Conservation (phyloP, 305 asterid species). For the Solanum aculeatissimum region DNA sequence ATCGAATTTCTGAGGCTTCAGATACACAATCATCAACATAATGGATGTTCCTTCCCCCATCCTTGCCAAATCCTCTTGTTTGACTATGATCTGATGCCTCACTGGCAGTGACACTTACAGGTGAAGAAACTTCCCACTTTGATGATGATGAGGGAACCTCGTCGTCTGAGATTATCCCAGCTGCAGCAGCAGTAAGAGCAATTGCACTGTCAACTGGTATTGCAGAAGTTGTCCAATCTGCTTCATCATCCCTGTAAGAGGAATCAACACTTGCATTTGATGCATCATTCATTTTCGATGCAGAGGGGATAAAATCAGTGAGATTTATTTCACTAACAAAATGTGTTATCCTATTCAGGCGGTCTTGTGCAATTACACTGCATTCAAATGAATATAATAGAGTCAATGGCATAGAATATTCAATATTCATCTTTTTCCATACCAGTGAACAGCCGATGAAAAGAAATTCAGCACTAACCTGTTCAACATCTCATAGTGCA, state of each 20-base stretch:
- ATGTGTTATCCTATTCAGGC: conserved; percentile 72
- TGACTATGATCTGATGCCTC: conserved; percentile 48
- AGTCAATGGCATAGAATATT: conserved; percentile 1
- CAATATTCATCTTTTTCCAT: background rate
- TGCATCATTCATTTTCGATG: conserved; percentile 21
- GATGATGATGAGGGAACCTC: conserved; percentile 39
- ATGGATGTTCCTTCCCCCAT: conserved; percentile 19
- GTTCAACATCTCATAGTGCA: conserved; percentile 82
- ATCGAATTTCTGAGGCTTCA: conserved; percentile 36
- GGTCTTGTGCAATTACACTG: conserved; percentile 94
- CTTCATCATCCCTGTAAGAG: conserved; percentile 28
- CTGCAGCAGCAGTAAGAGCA: conserved; percentile 73
- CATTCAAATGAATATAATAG: conserved; percentile 24
- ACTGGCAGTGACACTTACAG: conserved; percentile 39
- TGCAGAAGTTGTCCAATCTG: conserved; percentile 68
- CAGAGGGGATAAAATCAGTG: conserved; percentile 31
- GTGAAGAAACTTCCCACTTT: conserved; percentile 41
- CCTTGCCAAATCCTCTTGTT: conserved; percentile 39
- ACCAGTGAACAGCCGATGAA: background rate
- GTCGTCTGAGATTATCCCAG: conserved; percentile 63
- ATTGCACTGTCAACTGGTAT: conserved; percentile 56
- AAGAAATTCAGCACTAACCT: conserved; percentile 35
- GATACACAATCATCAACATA: conserved; percentile 33
- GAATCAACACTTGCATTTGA: conserved; percentile 28
- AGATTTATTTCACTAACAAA: conserved; percentile 53